Percentiles rank a stretch among this genome's conserved stretches.
phyloP scores from a whole-genome alignment of 1,284 basidiomycete genomes.

The Moesziomyces antarcticus region DNA sequence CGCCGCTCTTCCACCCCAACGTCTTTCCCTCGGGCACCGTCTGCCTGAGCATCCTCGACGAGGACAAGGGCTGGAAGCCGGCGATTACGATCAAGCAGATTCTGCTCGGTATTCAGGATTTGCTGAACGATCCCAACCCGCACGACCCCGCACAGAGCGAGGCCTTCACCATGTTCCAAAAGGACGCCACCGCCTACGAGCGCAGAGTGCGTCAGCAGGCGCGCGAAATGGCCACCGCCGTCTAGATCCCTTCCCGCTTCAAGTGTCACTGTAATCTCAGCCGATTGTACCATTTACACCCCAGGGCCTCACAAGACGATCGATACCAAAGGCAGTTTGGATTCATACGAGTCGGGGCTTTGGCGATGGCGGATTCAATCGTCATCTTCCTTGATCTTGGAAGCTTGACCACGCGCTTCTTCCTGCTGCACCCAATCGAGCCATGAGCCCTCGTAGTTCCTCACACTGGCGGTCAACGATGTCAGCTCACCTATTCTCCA shows the following conservation, averaged over 20 bases:
- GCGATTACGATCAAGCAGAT: constrained; percentile 99
- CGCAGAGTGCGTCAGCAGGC: constrained; percentile 52
- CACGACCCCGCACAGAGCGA: constrained; percentile 96
- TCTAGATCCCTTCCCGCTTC: constrained; percentile 1
- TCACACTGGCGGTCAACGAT: constrained; percentile 71
- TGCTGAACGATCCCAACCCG: constrained; percentile 92
- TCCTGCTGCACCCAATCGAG: constrained; percentile 83
- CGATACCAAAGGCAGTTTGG: no score
- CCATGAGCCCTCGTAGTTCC: constrained; percentile 93
- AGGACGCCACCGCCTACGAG: constrained; percentile 64
- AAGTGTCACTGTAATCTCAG: not conserved
- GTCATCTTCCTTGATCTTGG: constrained; percentile 66
- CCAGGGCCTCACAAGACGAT: no score
- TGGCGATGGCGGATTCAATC: constrained; percentile 11
- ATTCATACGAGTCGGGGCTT: no score
- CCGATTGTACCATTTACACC: no score
- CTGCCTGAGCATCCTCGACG: constrained; percentile 96
- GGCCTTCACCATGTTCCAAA: constrained; percentile 94
- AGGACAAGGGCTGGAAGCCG: constrained; percentile 99
- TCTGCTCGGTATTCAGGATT: constrained; percentile 91
- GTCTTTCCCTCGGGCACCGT: constrained; percentile 99
- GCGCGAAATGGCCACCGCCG: constrained; percentile 44
- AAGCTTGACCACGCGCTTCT: constrained; percentile 45
- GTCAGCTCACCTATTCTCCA: no score
- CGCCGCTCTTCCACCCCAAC: constrained; percentile 96